Conservation (phyloP, 805 yeast species). For the Priceomyces castillae region DNA sequence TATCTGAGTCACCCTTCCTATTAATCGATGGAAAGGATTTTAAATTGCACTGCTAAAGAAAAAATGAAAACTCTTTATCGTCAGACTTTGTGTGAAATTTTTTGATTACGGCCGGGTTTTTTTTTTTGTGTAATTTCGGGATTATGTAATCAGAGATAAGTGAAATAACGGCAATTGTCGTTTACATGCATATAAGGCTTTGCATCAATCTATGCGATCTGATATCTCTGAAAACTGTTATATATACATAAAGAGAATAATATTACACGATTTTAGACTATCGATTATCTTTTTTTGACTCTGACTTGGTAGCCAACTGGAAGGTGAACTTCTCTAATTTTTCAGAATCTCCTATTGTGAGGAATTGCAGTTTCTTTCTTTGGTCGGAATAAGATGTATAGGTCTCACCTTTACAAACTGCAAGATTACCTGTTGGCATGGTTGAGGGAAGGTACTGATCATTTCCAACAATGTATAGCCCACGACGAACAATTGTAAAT, state of each 20-base stretch:
- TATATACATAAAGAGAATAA: too few relatives aligned
- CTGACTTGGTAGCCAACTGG: background rate
- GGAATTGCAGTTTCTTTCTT: background rate
- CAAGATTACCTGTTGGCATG: constrained; percentile 3
- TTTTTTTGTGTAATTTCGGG: constrained; percentile 4
- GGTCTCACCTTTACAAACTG: constrained; percentile 1
- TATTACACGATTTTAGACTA: background rate
- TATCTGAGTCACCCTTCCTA: background rate
- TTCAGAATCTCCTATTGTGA: background rate
- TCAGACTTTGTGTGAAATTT: constrained; percentile 9
- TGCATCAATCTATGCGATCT: too few relatives aligned
- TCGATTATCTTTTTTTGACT: background rate
- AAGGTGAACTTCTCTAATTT: background rate
- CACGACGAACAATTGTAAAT: background rate
- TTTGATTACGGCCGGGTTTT: constrained; percentile 7
- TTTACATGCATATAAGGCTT: too few relatives aligned
- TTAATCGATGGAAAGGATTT: background rate
- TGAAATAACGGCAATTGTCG: background rate
- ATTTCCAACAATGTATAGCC: constrained; percentile 1
- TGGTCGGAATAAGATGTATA: background rate
- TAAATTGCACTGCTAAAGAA: background rate
- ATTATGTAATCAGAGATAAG: constrained; percentile 8
- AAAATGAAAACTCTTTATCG: constrained; percentile 2
- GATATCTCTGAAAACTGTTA: too few relatives aligned
- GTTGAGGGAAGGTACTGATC: background rate